Conservation (phyloP, 2,329 filamentous ascomycete species). For the Stylonectria norvegica region DNA sequence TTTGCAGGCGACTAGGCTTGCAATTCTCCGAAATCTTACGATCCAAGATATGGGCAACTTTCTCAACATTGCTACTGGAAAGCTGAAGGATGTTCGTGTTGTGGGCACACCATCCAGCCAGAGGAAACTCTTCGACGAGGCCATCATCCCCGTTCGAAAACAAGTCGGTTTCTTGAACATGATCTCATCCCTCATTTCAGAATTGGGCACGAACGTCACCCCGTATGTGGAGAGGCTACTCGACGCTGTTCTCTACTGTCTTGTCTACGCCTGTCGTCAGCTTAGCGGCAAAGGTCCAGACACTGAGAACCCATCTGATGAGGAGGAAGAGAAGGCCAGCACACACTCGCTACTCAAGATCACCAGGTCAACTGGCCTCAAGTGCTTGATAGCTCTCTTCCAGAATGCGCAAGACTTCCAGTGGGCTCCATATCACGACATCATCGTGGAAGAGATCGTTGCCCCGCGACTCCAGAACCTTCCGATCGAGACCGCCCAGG, state of each 20-base stretch:
- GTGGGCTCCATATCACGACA: constrained; percentile 67
- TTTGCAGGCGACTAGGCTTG: constrained; percentile 75
- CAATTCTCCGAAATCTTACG: constrained; percentile 74
- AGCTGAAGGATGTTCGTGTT: constrained; percentile 60
- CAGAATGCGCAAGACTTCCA: constrained; percentile 66
- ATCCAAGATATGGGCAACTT: constrained; percentile 75
- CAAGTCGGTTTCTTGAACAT: constrained; percentile 91
- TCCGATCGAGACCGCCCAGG: constrained; percentile 81
- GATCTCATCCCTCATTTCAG: constrained; percentile 80
- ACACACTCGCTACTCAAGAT: constrained; percentile 60
- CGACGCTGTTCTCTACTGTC: constrained; percentile 76
- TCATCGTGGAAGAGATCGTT: constrained; percentile 72
- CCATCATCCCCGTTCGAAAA: constrained; percentile 66
- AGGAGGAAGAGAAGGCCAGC: constrained; percentile 43
- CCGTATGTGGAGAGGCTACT: constrained; percentile 67
- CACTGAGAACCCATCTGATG: constrained; percentile 35
- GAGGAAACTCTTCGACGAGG: constrained; percentile 52
- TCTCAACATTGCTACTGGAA: constrained; percentile 75
- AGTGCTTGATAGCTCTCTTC: constrained; percentile 78
- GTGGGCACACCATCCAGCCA: constrained; percentile 47
- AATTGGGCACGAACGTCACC: constrained; percentile 70
- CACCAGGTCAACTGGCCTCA: constrained; percentile 70
- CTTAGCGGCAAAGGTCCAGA: constrained; percentile 43
- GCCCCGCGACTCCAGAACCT: constrained; percentile 75
- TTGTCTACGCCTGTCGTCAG: constrained; percentile 65